A percentile compares a stretch with the other conserved stretches of the same genome.
Evolutionary conservation across 345 rosid species (phyloP).

Genomic region (Salix exigua): DNA sequence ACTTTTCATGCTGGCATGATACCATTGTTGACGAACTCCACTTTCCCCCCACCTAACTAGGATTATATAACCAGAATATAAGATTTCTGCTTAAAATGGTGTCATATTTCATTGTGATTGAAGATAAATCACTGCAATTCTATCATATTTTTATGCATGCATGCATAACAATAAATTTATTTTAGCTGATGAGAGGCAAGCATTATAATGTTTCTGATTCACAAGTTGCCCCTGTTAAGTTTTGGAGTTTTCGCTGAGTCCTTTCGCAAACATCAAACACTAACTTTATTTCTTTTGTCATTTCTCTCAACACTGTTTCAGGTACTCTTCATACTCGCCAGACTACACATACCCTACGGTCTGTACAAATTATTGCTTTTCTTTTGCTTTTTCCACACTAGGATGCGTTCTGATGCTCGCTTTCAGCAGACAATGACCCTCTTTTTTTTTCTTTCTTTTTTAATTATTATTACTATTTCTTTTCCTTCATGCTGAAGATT

Average conservation of each 20-base stretch:
- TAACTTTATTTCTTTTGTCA: neutral
- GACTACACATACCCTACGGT: constrained; percentile 93
- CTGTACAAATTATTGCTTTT: constrained; percentile 28
- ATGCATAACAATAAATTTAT: neutral
- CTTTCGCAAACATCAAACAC: constrained; percentile 1
- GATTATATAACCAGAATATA: neutral
- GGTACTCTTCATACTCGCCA: constrained; percentile 86
- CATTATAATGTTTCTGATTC: neutral
- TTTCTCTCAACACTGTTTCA: constrained; percentile 27
- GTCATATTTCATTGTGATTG: neutral
- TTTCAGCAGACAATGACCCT: constrained; percentile 9
- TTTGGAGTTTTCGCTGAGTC: constrained; percentile 13
- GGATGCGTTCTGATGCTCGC: constrained; percentile 16
- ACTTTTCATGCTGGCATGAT: no score
- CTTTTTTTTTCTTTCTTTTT: constrained; percentile 8
- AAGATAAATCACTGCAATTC: neutral
- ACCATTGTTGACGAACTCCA: no score
- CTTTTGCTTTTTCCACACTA: neutral
- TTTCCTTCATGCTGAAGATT: neutral
- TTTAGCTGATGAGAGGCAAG: neutral
- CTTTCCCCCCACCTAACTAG: no score
- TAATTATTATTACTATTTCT: neutral
- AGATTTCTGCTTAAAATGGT: neutral
- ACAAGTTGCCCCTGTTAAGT: no score
- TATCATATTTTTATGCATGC: neutral